Evolutionary conservation across 345 rosid genomes (phyloP), one percentile per base, ranked within the genome.

Genomic region (Linum usitatissimum): DNA sequence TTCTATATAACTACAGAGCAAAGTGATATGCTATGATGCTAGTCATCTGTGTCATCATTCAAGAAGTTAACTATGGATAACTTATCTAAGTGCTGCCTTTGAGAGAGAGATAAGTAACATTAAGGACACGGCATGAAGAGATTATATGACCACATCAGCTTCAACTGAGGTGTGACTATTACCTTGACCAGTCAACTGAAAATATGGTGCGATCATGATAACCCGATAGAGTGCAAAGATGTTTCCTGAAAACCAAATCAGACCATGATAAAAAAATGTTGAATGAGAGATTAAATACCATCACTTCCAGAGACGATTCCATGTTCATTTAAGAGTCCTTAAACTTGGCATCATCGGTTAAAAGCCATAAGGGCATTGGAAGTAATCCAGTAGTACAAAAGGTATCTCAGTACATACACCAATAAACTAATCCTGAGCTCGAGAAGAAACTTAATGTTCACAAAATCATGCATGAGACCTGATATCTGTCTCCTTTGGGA

Each of bases 171-270:
- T 31, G 39, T 18, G 18, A 60, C 13, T 2, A 60, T 60, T 86
- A 90, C 99, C 99, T 90, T 82, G 97, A 93, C 96, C 96, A 89
- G 63, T 89, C 81, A 81, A 84, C 86, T 68, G 99, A 90, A 80
- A 84, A 90, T 59, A 93, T 79, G 42, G 99, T 87, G 62, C 99
- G 82, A 65, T 87, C 96, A 80, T 93, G 99, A 76, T 87, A 90
- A 55, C 99, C 97, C 10, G 99, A 77, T 66, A 93, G 86, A 54
- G 97, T 87, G 71, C 80, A 84, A 28, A 84, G 60, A 69, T 87
- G 95, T 73, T 64, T 79, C 97, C 98, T 92, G 89, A 57, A 79
- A 78, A 73, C 38, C 36, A 42, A 18, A 18, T 19, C 18, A 68
- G 5, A 58, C 12, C 40, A 56, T 54, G 7, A 20, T 23, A 61